Evolutionary conservation across 768 basidiomycete species (phyloP).

Genomic region (Ramaria rubella): DNA sequence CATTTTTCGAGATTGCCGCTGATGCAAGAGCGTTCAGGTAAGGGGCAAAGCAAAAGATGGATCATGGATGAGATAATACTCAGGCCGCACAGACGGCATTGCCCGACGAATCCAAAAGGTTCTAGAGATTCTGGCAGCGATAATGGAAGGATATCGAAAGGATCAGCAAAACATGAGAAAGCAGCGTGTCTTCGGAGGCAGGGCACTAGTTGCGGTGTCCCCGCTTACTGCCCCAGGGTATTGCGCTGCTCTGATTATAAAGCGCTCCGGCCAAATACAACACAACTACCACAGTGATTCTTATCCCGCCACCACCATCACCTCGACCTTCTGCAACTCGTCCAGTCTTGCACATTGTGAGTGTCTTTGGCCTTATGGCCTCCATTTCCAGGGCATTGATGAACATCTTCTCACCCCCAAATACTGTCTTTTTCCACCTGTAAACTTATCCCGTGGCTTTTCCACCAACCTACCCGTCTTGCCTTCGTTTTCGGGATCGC

Average conservation of each 20-base stretch:
- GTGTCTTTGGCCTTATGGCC: neutral
- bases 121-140: neutral
- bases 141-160: neutral
- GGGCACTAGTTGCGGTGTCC: neutral
- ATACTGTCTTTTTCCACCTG: neutral
- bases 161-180: conserved; percentile 1
- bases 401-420: neutral
- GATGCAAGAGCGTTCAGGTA: no score
- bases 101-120: neutral
- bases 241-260: neutral
- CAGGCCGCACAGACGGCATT: no score
- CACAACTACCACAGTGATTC: conserved; percentile 6
- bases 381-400: neutral
- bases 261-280: neutral
- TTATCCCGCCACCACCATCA: conserved; percentile 12
- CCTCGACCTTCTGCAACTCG: neutral
- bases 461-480: neutral
- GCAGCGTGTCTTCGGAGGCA: neutral
- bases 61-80: no score
- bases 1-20: neutral
- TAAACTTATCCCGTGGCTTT: neutral
- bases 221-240: no score
- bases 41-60: no score
- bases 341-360: neutral
- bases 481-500: neutral